Percentiles rank a stretch among this genome's conserved stretches.
Conservation (phyloP, 2,329 filamentous ascomycete genomes). For the Fusarium incarnatum region DNA sequence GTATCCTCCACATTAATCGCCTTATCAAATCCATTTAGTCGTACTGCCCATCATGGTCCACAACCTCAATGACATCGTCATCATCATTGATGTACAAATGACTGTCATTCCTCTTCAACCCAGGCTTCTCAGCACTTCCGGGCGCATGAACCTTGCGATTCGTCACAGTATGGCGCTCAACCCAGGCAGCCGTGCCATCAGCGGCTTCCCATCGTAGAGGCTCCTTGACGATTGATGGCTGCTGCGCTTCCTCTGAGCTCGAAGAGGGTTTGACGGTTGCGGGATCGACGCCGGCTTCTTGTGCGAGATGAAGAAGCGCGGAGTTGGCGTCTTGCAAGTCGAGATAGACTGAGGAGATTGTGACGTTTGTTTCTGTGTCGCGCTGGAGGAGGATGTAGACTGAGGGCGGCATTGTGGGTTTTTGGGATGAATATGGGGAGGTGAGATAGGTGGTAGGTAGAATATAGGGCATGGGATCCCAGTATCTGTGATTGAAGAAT, state of each 20-base stretch:
- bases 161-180: conserved; percentile 51
- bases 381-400: conserved; percentile 52
- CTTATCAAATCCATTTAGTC: conserved; percentile 22
- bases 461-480: conserved; percentile 18
- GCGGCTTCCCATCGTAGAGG: conserved; percentile 53
- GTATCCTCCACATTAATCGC: conserved; percentile 31
- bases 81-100: conserved; percentile 45
- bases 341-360: conserved; percentile 50
- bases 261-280: conserved; percentile 30
- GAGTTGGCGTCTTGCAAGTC: conserved; percentile 53
- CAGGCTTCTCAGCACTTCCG: conserved; percentile 14
- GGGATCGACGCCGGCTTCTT: conserved; percentile 45
- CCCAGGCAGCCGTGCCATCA: conserved; percentile 53
- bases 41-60: conserved; percentile 43
- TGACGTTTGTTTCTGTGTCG: conserved; percentile 44
- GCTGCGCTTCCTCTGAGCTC: not conserved
- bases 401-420: conserved; percentile 43
- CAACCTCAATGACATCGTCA: conserved; percentile 45
- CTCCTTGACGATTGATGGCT: conserved; percentile 36
- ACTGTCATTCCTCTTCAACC: conserved; percentile 43
- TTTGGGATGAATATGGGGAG: conserved; percentile 14
- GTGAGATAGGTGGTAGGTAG: conserved; percentile 16
- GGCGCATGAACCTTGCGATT: conserved; percentile 28
- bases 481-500: not conserved
- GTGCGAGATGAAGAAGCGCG: conserved; percentile 48